Base-by-base conservation (phyloP, 2,329 filamentous ascomycete genomes). In the Parafenestella ontariensis region DNA sequence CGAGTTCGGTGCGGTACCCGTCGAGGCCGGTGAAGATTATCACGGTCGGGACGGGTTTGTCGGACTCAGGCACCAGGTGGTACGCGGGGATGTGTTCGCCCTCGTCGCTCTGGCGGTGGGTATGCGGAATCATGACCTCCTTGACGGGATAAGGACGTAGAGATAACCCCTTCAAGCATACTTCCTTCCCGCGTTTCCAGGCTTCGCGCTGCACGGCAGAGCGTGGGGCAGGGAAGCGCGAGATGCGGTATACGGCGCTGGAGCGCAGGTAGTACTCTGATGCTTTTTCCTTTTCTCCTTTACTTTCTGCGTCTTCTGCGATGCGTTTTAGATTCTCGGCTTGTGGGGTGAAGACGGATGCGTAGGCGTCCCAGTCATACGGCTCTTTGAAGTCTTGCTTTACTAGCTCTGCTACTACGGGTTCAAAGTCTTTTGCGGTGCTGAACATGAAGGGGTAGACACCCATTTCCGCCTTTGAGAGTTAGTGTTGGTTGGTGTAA, bases 361-460 rank as follows among this genome's bases (percentile, higher is more conserved):
- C 90, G 75, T 90, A 92, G 21, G 77, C 83, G 42, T 87, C 78
- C 59, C 84, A 85, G 60, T 82, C 69, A 60, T 85, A 87, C 11
- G 85, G 87, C 64, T 91, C 87, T 70, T 88, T 85, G 71, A 88
- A 81, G 63, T 84, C 78, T 66, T 83, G 77, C 77, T 82, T 74
- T 43, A 88, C 84, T 40, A 92, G 77, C 50, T 84, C 77, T n/a
- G 83, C 71, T 46, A 90, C 89, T 28, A 92, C 81, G 17, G 87
- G 87, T 62, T 84, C 82, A 68, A 92, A 91, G 74, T 92, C 89
- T 52, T 85, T 80, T 53, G 83, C 83, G 3, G 81, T 78, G 44
- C 87, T 85, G 74, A 92, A 89, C 78, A 92, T 89, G 79, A 92
- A 92, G 0, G 88, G 87, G 64, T 90, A 89, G 8, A 91, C 80